A percentile compares a stretch with the other conserved stretches of the same genome.
Evolutionary conservation across 257 asterid genomes (phyloP).

Genomic region (Solanum dulcamara): DNA sequence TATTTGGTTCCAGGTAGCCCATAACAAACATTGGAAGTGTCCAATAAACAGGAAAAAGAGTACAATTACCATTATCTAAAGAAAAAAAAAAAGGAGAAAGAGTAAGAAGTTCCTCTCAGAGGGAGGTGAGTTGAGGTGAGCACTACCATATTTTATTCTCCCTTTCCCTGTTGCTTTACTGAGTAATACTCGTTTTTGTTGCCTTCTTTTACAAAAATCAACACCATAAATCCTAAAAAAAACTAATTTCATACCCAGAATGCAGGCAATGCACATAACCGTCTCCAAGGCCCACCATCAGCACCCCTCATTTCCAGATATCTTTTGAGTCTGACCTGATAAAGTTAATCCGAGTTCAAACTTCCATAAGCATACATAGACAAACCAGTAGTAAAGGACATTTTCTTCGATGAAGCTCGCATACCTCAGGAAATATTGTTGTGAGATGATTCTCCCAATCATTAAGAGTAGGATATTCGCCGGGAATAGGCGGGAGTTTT

Average conservation of each 20-base stretch:
- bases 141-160: neutral
- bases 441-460: slow-evolving; percentile 99
- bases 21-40: neutral
- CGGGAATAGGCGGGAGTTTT: slow-evolving; percentile 80
- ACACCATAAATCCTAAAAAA: neutral
- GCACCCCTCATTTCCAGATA: slow-evolving; percentile 99
- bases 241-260: slow-evolving; percentile 55
- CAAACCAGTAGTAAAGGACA: neutral
- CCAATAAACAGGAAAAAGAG: neutral
- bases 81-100: neutral
- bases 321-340: slow-evolving; percentile 93
- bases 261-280: slow-evolving; percentile 95
- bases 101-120: neutral
- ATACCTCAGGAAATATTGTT: slow-evolving; percentile 96
- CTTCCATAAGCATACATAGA: neutral
- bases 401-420: neutral
- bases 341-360: slow-evolving; percentile 1
- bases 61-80: no score
- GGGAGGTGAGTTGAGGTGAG: neutral
- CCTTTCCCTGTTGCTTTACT: neutral
- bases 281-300: slow-evolving; percentile 99
- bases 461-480: slow-evolving; percentile 76
- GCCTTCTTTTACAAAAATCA: neutral
- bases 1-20: neutral
- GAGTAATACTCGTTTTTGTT: neutral